Base-by-base conservation (phyloP, 192 early-diverging fungal genomes). In the Cladochytrium replicatum region DNA sequence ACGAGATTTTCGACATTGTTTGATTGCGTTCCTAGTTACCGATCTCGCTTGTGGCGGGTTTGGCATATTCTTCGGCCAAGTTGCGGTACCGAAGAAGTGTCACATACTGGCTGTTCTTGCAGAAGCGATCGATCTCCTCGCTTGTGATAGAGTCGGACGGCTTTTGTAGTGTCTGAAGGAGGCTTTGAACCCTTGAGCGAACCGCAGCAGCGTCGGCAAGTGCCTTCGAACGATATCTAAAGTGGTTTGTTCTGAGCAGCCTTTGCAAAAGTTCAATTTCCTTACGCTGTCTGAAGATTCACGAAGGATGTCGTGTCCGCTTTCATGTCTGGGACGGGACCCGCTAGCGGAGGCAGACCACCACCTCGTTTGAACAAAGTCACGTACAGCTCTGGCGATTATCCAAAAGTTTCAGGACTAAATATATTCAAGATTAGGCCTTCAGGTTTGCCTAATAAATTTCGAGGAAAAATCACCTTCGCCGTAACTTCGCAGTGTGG, bases 261-360 rank as follows among this genome's bases (percentile, higher is more conserved):
- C n/a, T n/a, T n/a, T n/a, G n/a, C n/a, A n/a, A n/a, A n/a, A n/a
- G n/a, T n/a, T n/a, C n/a, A n/a, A n/a, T n/a, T n/a, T n/a, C n/a
- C 74, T 37, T 75, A 86, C 80, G 91, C 66, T 41, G 74, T 85
- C 62, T 94, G 91, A 43, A 98, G 64, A 5, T 56, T 61, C 11
- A 98, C 80, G 61, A 85, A 98, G 29, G 82, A 80, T 22, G 75
- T 73, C 2, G 93, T 96, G 55, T 98, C 88, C 4, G 95, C 76
- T 60, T 98, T 96, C 95, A 98, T 98, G 63, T 98, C 95, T 0
- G 95, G 93, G 17, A 98, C 75, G 19, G 68, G 63, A 4, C 95
- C 95, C 1, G 85, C 74, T 8, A 92, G 60, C 0, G 95, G 95
- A 25, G 96, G 69, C 38, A 63, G 59, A 3, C 87, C 86, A 19